A percentile compares a stretch with the other conserved stretches of the same genome.
Evolutionary conservation across 495 filamentous ascomycete species (phyloP).

Genomic region (Talaromyces proteolyticus): DNA sequence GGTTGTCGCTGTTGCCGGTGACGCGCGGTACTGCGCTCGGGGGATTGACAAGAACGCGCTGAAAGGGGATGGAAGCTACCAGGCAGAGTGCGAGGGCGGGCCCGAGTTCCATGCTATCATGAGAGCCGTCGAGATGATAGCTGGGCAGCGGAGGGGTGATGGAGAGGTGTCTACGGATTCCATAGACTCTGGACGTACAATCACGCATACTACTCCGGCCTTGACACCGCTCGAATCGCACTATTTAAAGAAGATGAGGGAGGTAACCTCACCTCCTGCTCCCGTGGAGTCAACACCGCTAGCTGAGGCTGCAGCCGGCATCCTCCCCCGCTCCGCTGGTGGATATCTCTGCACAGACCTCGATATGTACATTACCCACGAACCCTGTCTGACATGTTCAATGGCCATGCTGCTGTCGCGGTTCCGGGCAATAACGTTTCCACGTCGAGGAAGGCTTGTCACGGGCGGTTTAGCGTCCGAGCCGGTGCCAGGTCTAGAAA

Average conservation of each 20-base stretch:
- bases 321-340: slow-evolving; percentile 44
- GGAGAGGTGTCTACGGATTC: no score
- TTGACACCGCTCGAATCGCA: slow-evolving; percentile 30
- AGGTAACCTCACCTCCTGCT: slow-evolving; percentile 1
- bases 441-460: slow-evolving; percentile 38
- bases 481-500: not conserved
- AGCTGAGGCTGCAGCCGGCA: slow-evolving; percentile 21
- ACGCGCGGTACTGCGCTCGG: slow-evolving; percentile 58
- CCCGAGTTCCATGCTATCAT: slow-evolving; percentile 77
- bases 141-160: slow-evolving; percentile 45
- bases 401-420: slow-evolving; percentile 94
- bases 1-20: slow-evolving; percentile 69
- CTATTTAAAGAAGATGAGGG: slow-evolving; percentile 32
- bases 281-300: not conserved
- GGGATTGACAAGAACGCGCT: not conserved
- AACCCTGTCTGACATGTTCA: slow-evolving; percentile 92
- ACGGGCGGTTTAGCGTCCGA: slow-evolving; percentile 34
- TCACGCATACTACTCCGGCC: slow-evolving; percentile 5
- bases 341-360: slow-evolving; percentile 94
- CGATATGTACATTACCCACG: slow-evolving; percentile 87
- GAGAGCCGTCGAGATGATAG: slow-evolving; percentile 83
- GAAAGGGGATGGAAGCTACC: slow-evolving; percentile 9
- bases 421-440: slow-evolving; percentile 78
- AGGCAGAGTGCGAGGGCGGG: slow-evolving; percentile 50
- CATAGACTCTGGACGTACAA: no score